Evolutionary conservation across 768 basidiomycete genomes (phyloP), one percentile per base, ranked within the genome.

Genomic region (Leccinum arenicola): DNA sequence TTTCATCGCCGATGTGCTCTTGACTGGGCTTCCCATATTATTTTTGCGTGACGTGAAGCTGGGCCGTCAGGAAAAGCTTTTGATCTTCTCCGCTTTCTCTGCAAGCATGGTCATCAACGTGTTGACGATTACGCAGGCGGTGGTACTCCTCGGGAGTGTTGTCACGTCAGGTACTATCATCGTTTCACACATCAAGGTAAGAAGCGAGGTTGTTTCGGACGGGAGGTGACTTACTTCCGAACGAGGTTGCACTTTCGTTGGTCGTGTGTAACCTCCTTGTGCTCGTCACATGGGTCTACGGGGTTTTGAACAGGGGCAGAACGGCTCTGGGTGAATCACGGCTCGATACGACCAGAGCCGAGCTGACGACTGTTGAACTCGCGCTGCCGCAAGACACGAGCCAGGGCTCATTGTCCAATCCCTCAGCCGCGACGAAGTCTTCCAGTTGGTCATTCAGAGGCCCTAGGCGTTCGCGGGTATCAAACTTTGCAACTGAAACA

Each of bases 181-280:
- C 27, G 17, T 52, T 11, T 12, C 23, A 14, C 43, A 40, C 19
- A 19, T 40, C 51, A 57, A 63, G 59, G 60, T 54, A 21, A 62
- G 50, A n/a, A 43, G 9, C 29, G 8, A 33, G 38, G 23, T 27
- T 11, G 17, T 36, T n/a, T 25, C 12, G n/a, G 14, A 56, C 23
- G 10, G 19, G 29, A 57, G 23, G 10, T 2, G 5, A 21, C 40
- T 56, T 31, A 58, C 27, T 27, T 23, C 33, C 29, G 35, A 35
- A 21, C 6, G 25, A 40, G 57, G 12, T 1, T 11, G 61, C 54
- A 17, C 23, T 47, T 23, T 45, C 51, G 19, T 19, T 38, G 40
- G 50, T 57, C 25, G 27, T 52, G 15, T 53, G 54, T 27, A 47
- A 55, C 31, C 23, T 57, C 19, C 25, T 50, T 6, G 47, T 57